These are phyloP conservation scores for Metarhizium brunneum DNA, from an alignment of 2,329 filamentous ascomycete genomes.

Conservation along the genomic window DNA sequence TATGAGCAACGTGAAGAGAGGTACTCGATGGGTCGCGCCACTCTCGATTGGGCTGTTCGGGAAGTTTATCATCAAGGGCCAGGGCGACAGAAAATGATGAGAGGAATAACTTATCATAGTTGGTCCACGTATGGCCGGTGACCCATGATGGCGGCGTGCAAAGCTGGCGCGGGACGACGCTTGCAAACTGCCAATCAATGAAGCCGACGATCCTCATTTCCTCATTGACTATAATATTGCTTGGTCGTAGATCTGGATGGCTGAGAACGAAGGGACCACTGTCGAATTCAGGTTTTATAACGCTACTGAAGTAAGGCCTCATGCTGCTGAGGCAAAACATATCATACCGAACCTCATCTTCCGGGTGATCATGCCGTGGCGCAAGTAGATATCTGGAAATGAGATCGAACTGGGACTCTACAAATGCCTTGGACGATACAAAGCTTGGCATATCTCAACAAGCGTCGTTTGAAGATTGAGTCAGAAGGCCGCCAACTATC, in stretches of 20 bases:
- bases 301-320: constrained; percentile 1
- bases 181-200: constrained; percentile 17
- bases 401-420: constrained; percentile 3
- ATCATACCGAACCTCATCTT: constrained; percentile 3
- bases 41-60: neutral
- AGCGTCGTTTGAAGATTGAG: constrained; percentile 4
- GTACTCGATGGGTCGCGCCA: constrained; percentile 1
- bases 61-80: neutral
- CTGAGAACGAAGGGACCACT: constrained; percentile 9
- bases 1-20: constrained; percentile 1
- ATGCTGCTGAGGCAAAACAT: constrained; percentile 2
- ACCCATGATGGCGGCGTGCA: constrained; percentile 12
- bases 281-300: neutral
- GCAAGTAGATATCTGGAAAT: constrained; percentile 3
- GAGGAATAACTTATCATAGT: neutral
- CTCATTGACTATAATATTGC: constrained; percentile 16
- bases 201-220: constrained; percentile 13
- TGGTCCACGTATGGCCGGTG: neutral
- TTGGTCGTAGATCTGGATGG: constrained; percentile 9
- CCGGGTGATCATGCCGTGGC: constrained; percentile 8
- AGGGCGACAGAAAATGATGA: neutral
- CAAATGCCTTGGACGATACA: constrained; percentile 1
- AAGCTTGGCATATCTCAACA: constrained; percentile 2
- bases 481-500: neutral
- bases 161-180: constrained; percentile 9